Evolutionary conservation across 306 rosid species (phyloP), one percentile per base, ranked within the genome.

Genomic region (Cucumis cinereus): DNA sequence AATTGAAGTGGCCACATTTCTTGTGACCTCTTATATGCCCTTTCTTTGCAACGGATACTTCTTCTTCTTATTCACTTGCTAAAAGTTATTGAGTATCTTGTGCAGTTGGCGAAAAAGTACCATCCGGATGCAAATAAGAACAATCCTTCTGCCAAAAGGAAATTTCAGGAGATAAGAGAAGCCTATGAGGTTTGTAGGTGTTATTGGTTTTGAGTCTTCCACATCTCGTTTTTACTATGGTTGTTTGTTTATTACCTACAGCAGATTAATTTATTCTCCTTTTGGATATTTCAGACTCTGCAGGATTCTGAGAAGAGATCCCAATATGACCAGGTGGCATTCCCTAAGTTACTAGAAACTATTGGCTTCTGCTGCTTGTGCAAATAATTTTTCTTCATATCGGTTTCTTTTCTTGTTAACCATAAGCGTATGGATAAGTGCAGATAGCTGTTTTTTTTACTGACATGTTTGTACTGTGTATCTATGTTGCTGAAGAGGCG

Each of bases 51-150:
- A 35, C 30, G 11, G 77, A 20, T 54, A 10, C 71, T 20, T 30
- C 64, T 20, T 30, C 49, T 33, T 53, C 35, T 12, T 35, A 6
- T 55, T 53, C 15, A 30, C 24, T 24, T 14, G 73, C 69, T 74
- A 54, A 67, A 50, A 60, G 64, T 59, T 11, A 26, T 59, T 63
- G 23, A 38, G 52, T 47, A 14, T 71, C 2, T 54, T 30, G 8
- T 76, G 87, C 90, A 94, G 96, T 94, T 94, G 67, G 99, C 99
- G 62, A 94, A 92, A 85, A 90, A 83, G 85, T 92, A 89, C 81
- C 99, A 94, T 85, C 99, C 96, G 26, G 99, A 94, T 84, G 95
- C 92, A 77, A 92, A 88, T 81, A 92, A 86, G 88, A 87, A 84
- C 78, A 89, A 89, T 67, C 91, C 95, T 78, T 90, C 93, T 19